Percentiles rank a stretch among this genome's conserved stretches.
phyloP scores from a whole-genome alignment of 495 filamentous ascomycete genomes.

The Lichina pygmaea region DNA sequence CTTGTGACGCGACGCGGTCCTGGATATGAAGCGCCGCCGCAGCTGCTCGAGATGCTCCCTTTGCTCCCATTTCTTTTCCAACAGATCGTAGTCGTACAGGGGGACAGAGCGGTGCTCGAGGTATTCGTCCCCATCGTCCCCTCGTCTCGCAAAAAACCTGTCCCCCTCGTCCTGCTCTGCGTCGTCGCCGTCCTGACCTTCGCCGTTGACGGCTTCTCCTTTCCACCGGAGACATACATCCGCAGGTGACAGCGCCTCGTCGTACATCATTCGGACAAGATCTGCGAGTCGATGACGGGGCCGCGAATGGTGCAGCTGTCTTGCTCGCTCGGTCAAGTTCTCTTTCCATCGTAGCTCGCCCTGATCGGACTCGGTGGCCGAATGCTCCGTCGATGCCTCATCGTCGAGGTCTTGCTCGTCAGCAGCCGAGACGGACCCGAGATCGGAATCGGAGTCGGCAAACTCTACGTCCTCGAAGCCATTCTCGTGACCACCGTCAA shows the following conservation, averaged over 20 bases:
- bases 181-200: constrained; percentile 18
- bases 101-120: constrained; percentile 56
- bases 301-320: constrained; percentile 36
- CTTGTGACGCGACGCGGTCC: constrained; percentile 18
- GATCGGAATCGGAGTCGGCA: constrained; percentile 84
- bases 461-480: constrained; percentile 40
- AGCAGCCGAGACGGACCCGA: constrained; percentile 63
- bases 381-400: constrained; percentile 14
- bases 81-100: constrained; percentile 45
- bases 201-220: constrained; percentile 26
- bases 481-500: constrained; percentile 16
- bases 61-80: constrained; percentile 67
- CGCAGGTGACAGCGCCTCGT: constrained; percentile 42
- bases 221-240: constrained; percentile 60
- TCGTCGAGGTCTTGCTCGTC: constrained; percentile 36
- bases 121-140: constrained; percentile 29
- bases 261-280: constrained; percentile 68
- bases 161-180: constrained; percentile 43
- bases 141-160: constrained; percentile 59
- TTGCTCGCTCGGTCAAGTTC: constrained; percentile 54
- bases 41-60: constrained; percentile 51
- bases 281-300: constrained; percentile 49
- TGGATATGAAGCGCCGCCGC: constrained; percentile 43
- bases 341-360: constrained; percentile 57
- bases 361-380: constrained; percentile 25